These are phyloP conservation scores for Petunia secreta DNA, from an alignment of 257 asterid species.

Conservation along the genomic window DNA sequence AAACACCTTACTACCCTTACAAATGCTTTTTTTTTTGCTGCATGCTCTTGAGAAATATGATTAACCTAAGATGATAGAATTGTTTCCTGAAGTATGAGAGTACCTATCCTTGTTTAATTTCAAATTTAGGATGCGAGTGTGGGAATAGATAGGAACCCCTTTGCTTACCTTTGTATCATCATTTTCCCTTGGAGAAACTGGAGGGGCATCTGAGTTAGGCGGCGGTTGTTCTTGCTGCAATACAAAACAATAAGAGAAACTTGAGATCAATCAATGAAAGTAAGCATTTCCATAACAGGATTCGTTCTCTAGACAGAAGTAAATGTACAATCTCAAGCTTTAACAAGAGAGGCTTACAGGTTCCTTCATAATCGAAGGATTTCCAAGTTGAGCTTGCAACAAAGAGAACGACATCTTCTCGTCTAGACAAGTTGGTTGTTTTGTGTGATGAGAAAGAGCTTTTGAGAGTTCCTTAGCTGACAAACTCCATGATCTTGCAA, in stretches of 20 bases:
- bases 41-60: neutral
- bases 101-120: neutral
- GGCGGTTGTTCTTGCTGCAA: constrained; percentile 49
- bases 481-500: constrained; percentile 86
- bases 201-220: constrained; percentile 57
- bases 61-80: neutral
- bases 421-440: constrained; percentile 29
- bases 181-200: constrained; percentile 65
- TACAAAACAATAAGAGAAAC: constrained; percentile 15
- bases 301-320: neutral
- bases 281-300: neutral
- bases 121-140: constrained; percentile 13
- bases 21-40: neutral
- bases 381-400: constrained; percentile 34
- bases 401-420: constrained; percentile 35
- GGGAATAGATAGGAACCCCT: constrained; percentile 11
- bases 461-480: constrained; percentile 77
- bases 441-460: constrained; percentile 57
- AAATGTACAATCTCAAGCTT: neutral
- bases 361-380: constrained; percentile 30
- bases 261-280: constrained; percentile 13
- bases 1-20: neutral
- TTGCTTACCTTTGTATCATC: constrained; percentile 63
- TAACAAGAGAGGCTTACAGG: constrained; percentile 31
- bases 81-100: neutral